Evolutionary conservation across 2,329 filamentous ascomycete species (phyloP).

Genomic region (Phialemoniopsis sp.): DNA sequence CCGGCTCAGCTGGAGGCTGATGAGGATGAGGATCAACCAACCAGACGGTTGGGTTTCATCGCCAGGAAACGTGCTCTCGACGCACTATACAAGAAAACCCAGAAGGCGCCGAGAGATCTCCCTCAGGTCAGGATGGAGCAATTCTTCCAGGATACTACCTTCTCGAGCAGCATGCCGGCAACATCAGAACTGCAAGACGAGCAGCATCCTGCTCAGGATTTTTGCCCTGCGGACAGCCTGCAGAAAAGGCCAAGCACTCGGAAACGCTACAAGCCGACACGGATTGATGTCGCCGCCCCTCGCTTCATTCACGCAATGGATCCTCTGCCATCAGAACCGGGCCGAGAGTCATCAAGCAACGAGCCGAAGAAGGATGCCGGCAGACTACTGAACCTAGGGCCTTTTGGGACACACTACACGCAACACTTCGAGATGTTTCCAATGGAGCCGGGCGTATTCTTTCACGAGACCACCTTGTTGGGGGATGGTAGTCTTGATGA

Average conservation of each 20-base stretch:
- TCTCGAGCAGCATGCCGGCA: constrained; percentile 8
- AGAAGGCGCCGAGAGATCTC: constrained; percentile 17
- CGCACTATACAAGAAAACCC: constrained; percentile 41
- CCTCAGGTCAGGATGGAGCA: constrained; percentile 28
- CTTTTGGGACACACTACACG: constrained; percentile 58
- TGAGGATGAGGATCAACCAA: constrained; percentile 22
- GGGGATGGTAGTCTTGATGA: constrained; percentile 47
- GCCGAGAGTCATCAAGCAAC: no score
- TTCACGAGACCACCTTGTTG: constrained; percentile 55
- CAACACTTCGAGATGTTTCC: constrained; percentile 61
- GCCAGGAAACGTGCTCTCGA: constrained; percentile 51
- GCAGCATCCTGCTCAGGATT: background rate
- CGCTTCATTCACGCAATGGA: constrained; percentile 51
- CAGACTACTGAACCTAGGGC: constrained; percentile 33
- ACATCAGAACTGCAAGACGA: background rate
- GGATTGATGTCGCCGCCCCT: constrained; percentile 44
- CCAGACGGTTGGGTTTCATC: constrained; percentile 35
- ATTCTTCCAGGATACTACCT: constrained; percentile 10
- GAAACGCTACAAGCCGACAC: constrained; percentile 38
- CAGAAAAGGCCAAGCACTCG: constrained; percentile 26
- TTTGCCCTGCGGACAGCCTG: background rate
- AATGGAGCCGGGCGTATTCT: constrained; percentile 50
- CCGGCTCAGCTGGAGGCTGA: constrained; percentile 55
- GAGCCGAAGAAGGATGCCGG: no score
- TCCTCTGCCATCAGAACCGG: constrained; percentile 29